phyloP scores from a whole-genome alignment of 257 asterid species.

The Paulownia fortunei region DNA sequence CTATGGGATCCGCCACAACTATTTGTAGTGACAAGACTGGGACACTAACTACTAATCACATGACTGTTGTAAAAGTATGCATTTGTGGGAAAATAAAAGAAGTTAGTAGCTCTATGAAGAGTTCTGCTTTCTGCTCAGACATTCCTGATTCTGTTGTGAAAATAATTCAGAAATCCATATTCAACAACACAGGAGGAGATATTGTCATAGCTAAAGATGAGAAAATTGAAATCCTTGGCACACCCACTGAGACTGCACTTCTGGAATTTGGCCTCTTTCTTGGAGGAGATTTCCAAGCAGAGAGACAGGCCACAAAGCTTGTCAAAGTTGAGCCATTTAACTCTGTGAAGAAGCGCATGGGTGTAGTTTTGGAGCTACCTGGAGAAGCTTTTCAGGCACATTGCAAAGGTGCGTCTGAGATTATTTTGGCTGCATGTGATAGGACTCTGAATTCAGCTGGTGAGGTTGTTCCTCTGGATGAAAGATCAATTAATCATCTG shows the following conservation, averaged over 20 bases:
- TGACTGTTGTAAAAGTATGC: constrained; percentile 85
- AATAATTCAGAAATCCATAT: constrained; percentile 66
- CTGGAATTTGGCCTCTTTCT: constrained; percentile 80
- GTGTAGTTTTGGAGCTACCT: constrained; percentile 74
- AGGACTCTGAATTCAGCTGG: constrained; percentile 59
- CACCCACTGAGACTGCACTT: constrained; percentile 88
- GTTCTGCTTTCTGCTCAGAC: constrained; percentile 56
- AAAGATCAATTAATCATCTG: constrained; percentile 42
- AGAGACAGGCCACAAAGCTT: constrained; percentile 51
- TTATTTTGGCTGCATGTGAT: constrained; percentile 80
- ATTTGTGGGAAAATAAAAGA: constrained; percentile 59
- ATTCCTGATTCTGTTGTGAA: constrained; percentile 55
- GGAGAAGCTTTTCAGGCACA: constrained; percentile 71
- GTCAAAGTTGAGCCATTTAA: constrained; percentile 92
- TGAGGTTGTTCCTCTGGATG: constrained; percentile 64
- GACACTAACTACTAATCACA: constrained; percentile 85
- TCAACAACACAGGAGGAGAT: constrained; percentile 89
- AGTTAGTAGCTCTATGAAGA: constrained; percentile 42
- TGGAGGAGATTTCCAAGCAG: constrained; percentile 76
- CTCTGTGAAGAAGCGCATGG: constrained; percentile 86
- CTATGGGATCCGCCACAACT: constrained; percentile 96
- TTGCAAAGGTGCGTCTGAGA: constrained; percentile 91
- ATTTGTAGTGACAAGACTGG: constrained; percentile 98
- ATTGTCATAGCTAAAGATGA: constrained; percentile 58
- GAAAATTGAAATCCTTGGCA: constrained; percentile 75